Conservation (phyloP, 495 filamentous ascomycete genomes). For the Massariosphaeria phaeospora region DNA sequence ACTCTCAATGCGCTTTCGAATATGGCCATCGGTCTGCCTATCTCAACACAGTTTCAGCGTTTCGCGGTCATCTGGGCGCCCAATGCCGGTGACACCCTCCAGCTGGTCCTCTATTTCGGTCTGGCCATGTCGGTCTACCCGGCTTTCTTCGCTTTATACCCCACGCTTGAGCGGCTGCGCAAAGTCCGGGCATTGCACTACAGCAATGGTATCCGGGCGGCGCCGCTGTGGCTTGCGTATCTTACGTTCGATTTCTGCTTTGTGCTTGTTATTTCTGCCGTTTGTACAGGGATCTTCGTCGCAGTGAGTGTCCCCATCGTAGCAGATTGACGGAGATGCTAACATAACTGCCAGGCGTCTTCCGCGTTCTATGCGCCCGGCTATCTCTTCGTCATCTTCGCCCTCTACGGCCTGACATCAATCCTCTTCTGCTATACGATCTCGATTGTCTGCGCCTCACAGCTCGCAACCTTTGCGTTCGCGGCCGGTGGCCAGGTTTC, state of each 20-base stretch:
- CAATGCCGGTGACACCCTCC: constrained; percentile 62
- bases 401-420: constrained; percentile 69
- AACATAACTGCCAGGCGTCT: constrained; percentile 38
- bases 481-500: constrained; percentile 62
- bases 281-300: constrained; percentile 60
- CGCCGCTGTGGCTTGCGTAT: constrained; percentile 74
- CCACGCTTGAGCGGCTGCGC: constrained; percentile 68
- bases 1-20: constrained; percentile 69
- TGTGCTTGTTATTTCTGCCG: constrained; percentile 57
- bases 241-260: constrained; percentile 71
- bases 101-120: constrained; percentile 73
- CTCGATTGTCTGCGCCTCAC: constrained; percentile 62
- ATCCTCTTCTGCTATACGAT: constrained; percentile 68
- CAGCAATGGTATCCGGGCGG: constrained; percentile 54
- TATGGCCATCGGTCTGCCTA: constrained; percentile 58
- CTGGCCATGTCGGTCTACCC: constrained; percentile 72
- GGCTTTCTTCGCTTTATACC: constrained; percentile 81
- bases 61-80: constrained; percentile 68
- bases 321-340: not conserved
- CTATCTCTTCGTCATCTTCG: constrained; percentile 71
- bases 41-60: constrained; percentile 59
- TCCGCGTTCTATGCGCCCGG: constrained; percentile 66
- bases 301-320: constrained; percentile 42
- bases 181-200: constrained; percentile 81
- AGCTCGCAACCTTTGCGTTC: constrained; percentile 70